phyloP scores from a whole-genome alignment of 352 stramenopile genomes.

The Pythium sukuiense region DNA sequence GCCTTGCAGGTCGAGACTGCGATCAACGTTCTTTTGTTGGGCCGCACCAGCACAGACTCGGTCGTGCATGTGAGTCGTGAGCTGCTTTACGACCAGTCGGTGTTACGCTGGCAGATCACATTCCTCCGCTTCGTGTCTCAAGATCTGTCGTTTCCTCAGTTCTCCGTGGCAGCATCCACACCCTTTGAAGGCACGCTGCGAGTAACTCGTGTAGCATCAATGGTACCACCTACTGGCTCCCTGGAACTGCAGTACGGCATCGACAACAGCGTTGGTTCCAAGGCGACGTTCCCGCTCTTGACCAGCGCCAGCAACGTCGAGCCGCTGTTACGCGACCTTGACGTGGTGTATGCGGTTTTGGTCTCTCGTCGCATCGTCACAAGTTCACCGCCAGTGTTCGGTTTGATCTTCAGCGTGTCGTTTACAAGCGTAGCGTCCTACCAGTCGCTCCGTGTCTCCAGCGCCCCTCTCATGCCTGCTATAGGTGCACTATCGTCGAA shows the following conservation, averaged over 20 bases:
- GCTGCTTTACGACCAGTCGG: conserved; percentile 34
- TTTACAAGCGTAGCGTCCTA: conserved; percentile 58
- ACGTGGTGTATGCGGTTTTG: conserved; percentile 37
- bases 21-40: conserved; percentile 41
- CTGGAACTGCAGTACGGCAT: conserved; percentile 51
- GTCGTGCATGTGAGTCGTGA: conserved; percentile 37
- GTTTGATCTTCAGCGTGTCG: conserved; percentile 49
- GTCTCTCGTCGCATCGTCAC: conserved; percentile 25
- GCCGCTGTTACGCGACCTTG: conserved; percentile 31
- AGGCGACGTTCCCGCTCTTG: conserved; percentile 23
- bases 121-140: conserved; percentile 44
- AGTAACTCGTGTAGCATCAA: conserved; percentile 12
- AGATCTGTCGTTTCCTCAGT: conserved; percentile 35
- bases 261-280: neutral
- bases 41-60: conserved; percentile 10
- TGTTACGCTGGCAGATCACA: conserved; percentile 54
- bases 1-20: conserved; percentile 40
- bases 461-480: conserved; percentile 20
- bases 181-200: conserved; percentile 49
- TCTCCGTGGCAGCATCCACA: conserved; percentile 32
- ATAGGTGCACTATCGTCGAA: conserved; percentile 2
- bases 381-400: conserved; percentile 26
- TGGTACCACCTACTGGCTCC: conserved; percentile 34
- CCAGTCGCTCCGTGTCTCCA: conserved; percentile 29
- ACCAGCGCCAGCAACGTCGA: conserved; percentile 32